Evolutionary conservation across 2,329 filamentous ascomycete genomes (phyloP).

Genomic region (Reticulascus tulasneorum): DNA sequence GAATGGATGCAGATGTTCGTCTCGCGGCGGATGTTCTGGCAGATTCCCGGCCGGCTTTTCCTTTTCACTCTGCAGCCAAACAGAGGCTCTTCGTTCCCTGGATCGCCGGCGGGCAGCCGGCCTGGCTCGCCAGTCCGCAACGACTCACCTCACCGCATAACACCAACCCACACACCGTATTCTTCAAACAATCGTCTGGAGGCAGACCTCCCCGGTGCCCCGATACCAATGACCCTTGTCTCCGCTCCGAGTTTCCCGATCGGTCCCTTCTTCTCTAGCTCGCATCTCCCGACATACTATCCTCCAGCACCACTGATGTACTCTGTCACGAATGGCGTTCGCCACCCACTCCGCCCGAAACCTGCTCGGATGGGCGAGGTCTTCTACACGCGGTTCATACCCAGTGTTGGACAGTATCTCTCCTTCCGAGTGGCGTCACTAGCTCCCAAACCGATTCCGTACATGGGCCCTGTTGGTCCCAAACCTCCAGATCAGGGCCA

Average conservation of each 20-base stretch:
- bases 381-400: conserved; percentile 85
- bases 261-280: conserved; percentile 76
- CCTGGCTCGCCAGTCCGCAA: conserved; percentile 46
- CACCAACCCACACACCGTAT: conserved; percentile 20
- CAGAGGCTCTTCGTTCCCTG: conserved; percentile 35
- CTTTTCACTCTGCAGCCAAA: conserved; percentile 76
- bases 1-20: conserved; percentile 82
- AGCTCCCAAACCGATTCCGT: conserved; percentile 58
- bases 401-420: conserved; percentile 76
- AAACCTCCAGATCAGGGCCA: conserved; percentile 34
- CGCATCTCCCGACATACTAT: conserved; percentile 86
- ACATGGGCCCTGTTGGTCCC: conserved; percentile 55
- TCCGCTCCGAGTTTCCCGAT: conserved; percentile 36
- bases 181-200: conserved; percentile 18
- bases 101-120: conserved; percentile 49
- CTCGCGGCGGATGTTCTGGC: conserved; percentile 81
- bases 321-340: conserved; percentile 69
- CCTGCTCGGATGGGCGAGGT: conserved; percentile 86
- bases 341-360: conserved; percentile 84
- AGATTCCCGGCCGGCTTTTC: conserved; percentile 80
- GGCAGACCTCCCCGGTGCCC: conserved; percentile 34
- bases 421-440: conserved; percentile 82
- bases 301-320: conserved; percentile 81
- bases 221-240: conserved; percentile 29
- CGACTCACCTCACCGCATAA: conserved; percentile 23